phyloP scores from a whole-genome alignment of 768 basidiomycete genomes.

The Lactifluus piperatus region DNA sequence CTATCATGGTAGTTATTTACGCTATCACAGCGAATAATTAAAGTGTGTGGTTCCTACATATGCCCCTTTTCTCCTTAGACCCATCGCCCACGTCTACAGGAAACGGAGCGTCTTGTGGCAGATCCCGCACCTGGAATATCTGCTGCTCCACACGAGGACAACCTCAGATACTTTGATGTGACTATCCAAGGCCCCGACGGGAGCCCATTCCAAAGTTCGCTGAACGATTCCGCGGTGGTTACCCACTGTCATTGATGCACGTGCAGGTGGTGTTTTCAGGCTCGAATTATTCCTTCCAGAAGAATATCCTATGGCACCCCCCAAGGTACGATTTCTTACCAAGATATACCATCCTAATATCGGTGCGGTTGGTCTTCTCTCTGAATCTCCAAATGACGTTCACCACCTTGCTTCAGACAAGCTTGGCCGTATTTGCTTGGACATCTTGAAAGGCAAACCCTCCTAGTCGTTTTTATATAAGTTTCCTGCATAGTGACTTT shows the following conservation, averaged over 20 bases:
- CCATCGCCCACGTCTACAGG: conserved; percentile 41
- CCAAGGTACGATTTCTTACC: conserved; percentile 94
- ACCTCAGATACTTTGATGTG: conserved; percentile 97
- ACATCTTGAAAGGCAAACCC: conserved; percentile 85
- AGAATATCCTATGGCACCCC: conserved; percentile 99
- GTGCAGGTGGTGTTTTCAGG: conserved; percentile 79
- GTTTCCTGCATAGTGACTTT: background rate
- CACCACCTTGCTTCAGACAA: conserved; percentile 56
- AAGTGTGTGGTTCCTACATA: conserved; percentile 29
- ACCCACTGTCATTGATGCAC: background rate
- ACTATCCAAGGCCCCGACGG: conserved; percentile 91
- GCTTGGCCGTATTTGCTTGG: conserved; percentile 94
- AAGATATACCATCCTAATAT: conserved; percentile 99
- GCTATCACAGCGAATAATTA: conserved; percentile 41
- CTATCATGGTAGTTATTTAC: background rate
- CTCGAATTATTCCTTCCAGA: conserved; percentile 98
- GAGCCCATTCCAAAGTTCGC: conserved; percentile 74
- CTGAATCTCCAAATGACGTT: background rate
- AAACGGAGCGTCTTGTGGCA: conserved; percentile 92
- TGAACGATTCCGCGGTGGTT: background rate
- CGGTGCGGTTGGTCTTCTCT: conserved; percentile 44
- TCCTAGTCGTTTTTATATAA: background rate
- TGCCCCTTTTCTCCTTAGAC: background rate
- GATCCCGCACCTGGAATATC: conserved; percentile 97
- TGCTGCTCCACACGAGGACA: conserved; percentile 94